These are phyloP conservation scores for Pleurotus tuoliensis DNA, from an alignment of 768 basidiomycete species.

Conservation along the genomic window DNA sequence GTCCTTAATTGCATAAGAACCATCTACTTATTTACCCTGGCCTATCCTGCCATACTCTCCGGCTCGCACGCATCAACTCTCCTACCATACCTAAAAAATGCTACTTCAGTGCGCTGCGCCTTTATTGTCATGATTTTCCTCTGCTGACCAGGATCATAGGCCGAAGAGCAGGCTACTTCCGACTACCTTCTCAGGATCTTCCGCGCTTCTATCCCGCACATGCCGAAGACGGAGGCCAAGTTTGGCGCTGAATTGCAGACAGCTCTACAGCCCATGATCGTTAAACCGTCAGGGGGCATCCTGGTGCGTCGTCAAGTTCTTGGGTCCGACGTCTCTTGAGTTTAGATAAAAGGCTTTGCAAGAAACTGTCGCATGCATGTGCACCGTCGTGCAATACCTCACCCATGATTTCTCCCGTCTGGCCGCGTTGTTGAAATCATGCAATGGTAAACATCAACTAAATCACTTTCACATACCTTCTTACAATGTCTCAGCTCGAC, in stretches of 20 bases:
- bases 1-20: slow-evolving; percentile 83
- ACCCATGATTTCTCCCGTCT: slow-evolving; percentile 84
- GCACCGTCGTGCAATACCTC: slow-evolving; percentile 75
- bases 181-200: slow-evolving; percentile 91
- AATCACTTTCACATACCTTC: not conserved
- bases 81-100: slow-evolving; percentile 86
- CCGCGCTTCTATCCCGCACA: slow-evolving; percentile 74
- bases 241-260: slow-evolving; percentile 85
- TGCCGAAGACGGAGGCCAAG: slow-evolving; percentile 86
- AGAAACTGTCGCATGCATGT: slow-evolving; percentile 91
- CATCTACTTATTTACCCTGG: slow-evolving; percentile 76
- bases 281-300: slow-evolving; percentile 76
- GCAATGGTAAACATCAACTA: slow-evolving; percentile 55
- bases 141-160: slow-evolving; percentile 31
- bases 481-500: slow-evolving; percentile 40
- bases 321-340: too few relatives aligned
- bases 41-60: slow-evolving; percentile 83
- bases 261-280: slow-evolving; percentile 85
- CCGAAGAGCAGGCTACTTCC: slow-evolving; percentile 78
- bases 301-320: slow-evolving; percentile 36
- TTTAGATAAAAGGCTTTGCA: slow-evolving; percentile 60
- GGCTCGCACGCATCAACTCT: slow-evolving; percentile 80
- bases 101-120: slow-evolving; percentile 56
- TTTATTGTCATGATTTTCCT: slow-evolving; percentile 1
- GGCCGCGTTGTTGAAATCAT: slow-evolving; percentile 78